Evolutionary conservation across 495 filamentous ascomycete species (phyloP).

Genomic region (Aspergillus cavernicola): DNA sequence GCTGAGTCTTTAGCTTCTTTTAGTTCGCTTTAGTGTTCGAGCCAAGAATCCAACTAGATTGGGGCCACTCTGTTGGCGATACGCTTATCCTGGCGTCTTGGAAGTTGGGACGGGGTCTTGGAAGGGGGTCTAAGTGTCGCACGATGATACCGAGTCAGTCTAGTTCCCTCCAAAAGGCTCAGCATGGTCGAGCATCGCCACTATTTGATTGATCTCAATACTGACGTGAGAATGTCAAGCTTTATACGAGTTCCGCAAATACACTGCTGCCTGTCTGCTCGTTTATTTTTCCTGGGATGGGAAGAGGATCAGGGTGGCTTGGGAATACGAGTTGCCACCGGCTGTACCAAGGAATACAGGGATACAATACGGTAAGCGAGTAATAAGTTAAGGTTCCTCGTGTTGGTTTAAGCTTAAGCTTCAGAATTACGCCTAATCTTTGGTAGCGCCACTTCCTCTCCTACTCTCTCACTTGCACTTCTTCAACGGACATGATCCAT

Average conservation of each 20-base stretch:
- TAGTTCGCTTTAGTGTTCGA: slow-evolving; percentile 5
- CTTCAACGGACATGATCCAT: too few relatives aligned
- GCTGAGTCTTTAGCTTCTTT: not conserved
- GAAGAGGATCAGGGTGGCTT: slow-evolving; percentile 14
- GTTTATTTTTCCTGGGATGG: slow-evolving; percentile 12
- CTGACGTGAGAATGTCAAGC: not conserved
- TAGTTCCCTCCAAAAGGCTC: too few relatives aligned
- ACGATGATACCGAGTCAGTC: slow-evolving; percentile 9
- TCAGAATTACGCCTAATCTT: slow-evolving; percentile 40
- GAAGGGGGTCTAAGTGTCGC: slow-evolving; percentile 4
- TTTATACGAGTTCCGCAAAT: not conserved
- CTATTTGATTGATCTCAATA: too few relatives aligned
- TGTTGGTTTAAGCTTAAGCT: slow-evolving; percentile 55
- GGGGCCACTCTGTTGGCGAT: slow-evolving; percentile 38
- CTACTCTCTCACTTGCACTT: too few relatives aligned
- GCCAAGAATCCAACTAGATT: slow-evolving; percentile 21
- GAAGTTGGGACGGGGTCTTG: not conserved
- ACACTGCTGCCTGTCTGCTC: not conserved
- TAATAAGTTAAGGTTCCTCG: slow-evolving; percentile 42
- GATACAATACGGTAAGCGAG: slow-evolving; percentile 32
- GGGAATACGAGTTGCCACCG: slow-evolving; percentile 22
- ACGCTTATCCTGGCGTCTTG: slow-evolving; percentile 31
- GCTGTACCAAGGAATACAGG: not conserved
- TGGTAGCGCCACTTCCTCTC: slow-evolving; percentile 5
- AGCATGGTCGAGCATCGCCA: too few relatives aligned